Conservation (phyloP, 2,329 filamentous ascomycete genomes). For the Exophiala oligosperma region DNA sequence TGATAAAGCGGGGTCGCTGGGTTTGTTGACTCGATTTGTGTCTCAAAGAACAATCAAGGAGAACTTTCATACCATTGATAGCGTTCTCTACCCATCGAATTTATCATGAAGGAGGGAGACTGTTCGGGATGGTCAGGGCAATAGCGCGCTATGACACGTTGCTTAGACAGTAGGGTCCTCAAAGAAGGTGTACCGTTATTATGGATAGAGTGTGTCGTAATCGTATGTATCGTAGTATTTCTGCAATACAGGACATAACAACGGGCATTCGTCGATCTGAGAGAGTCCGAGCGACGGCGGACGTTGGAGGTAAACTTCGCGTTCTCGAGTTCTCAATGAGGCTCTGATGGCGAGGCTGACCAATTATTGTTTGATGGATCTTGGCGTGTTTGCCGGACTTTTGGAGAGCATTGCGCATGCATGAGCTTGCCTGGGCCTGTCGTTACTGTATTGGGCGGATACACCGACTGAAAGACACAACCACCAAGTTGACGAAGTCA, state of each 20-base stretch:
- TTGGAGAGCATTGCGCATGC: conserved; percentile 3
- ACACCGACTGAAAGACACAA: background rate
- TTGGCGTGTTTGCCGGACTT: background rate
- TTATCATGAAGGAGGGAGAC: background rate
- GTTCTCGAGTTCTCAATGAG: too few relatives aligned
- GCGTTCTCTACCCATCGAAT: conserved; percentile 61
- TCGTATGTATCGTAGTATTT: too few relatives aligned
- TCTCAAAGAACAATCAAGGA: conserved; percentile 71
- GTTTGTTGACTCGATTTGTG: conserved; percentile 65
- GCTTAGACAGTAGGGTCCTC: too few relatives aligned
- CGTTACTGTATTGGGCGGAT: background rate
- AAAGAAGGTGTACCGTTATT: too few relatives aligned
- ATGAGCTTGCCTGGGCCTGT: background rate
- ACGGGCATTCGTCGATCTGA: too few relatives aligned
- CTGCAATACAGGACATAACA: too few relatives aligned
- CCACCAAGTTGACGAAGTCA: too few relatives aligned
- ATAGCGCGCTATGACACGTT: too few relatives aligned
- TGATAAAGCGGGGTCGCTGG: conserved; percentile 69
- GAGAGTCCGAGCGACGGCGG: too few relatives aligned
- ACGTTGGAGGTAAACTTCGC: too few relatives aligned
- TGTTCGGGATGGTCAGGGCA: too few relatives aligned
- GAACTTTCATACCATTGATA: conserved; percentile 66
- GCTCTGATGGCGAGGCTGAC: background rate
- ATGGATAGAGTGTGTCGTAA: too few relatives aligned
- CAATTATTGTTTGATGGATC: background rate